Evolutionary conservation across 495 filamentous ascomycete genomes (phyloP), one percentile per base, ranked within the genome.

Genomic region (Aspergillus sclerotioniger): DNA sequence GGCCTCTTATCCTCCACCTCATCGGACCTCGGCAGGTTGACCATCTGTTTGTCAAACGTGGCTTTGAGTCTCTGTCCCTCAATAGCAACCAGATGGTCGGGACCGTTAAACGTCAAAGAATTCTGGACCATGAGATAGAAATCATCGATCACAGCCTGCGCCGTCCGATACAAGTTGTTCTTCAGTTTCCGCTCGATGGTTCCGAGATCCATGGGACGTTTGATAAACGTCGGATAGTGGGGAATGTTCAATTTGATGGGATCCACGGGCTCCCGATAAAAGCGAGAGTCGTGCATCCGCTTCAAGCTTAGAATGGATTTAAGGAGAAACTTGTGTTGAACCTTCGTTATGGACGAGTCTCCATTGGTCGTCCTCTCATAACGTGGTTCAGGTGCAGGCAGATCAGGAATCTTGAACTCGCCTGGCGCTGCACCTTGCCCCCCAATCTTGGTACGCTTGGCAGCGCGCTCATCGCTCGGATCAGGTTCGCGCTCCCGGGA

Each of bases 111-210:
- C 1, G 73, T 67, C 8, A 86, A 57, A 0, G 87, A 82, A 67
- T 98, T 98, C 46, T 84, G 62, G 43, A 92, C 80, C 66, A 98
- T 85, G 39, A 87, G 79, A 45, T 84, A 69, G 29, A 96, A 80
- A 62, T 98, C 95, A 15, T 76, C 72, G 35, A 86, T 77, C 63
- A 92, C 83, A 15, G 79, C 85, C 44, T 87, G 80, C 3, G 90
- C 71, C 8, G 77, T 80, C 6, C 65, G 48, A 66, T 97, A 98
- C 48, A 79, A 68, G 44, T 80, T 76, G n/a, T 76, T 76, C 62
- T 88, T 90, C 6, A 98, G 72, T 60, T 90, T 92, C 37, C 82
- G 74, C 62, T 98, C 94, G 67, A 98, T 90, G 2, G 85, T 87
- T 47, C 78, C 79, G 12, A 98, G 80, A 67, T 97, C 94, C 79